Conservation (phyloP, 2,329 filamentous ascomycete species). For the Bipolaris cookei region DNA sequence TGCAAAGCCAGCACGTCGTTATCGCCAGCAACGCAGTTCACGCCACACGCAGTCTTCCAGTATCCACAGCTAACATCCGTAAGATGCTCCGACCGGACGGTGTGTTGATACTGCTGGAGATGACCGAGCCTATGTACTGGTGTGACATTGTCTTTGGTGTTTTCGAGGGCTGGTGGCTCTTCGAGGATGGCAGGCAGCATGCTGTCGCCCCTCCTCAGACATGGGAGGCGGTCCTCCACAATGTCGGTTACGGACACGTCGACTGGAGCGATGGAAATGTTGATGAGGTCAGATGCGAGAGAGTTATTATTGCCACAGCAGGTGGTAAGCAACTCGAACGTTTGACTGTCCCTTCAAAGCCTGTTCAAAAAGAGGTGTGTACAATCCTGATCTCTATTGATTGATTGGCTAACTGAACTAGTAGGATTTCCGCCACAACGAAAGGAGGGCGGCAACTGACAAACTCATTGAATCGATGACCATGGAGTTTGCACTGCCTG, state of each 20-base stretch:
- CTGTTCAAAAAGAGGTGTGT: not conserved
- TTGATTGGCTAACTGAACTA: not conserved
- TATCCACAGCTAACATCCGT: slow-evolving; percentile 13
- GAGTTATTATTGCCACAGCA: slow-evolving; percentile 12
- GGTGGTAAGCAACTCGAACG: slow-evolving; percentile 6
- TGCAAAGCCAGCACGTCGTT: slow-evolving; percentile 16
- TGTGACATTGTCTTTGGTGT: slow-evolving; percentile 28
- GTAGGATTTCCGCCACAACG: slow-evolving; percentile 1
- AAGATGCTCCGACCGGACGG: slow-evolving; percentile 20
- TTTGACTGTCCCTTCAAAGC: not conserved
- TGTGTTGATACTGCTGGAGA: slow-evolving; percentile 20
- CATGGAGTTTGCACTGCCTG: not conserved
- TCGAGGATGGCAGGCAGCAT: slow-evolving; percentile 18
- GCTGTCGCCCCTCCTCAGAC: slow-evolving; percentile 3
- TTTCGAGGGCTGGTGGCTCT: slow-evolving; percentile 34
- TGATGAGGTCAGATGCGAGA: slow-evolving; percentile 7
- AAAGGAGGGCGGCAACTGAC: not conserved
- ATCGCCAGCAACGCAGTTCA: slow-evolving; percentile 29
- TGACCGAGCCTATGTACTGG: slow-evolving; percentile 24
- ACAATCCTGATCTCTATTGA: not conserved
- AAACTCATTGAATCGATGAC: not conserved
- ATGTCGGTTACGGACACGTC: slow-evolving; percentile 17
- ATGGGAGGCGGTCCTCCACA: slow-evolving; percentile 18
- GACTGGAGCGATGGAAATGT: slow-evolving; percentile 23
- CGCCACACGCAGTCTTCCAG: slow-evolving; percentile 20